Conservation (phyloP, 768 basidiomycete genomes). For the Psilocybe cyanescens region DNA sequence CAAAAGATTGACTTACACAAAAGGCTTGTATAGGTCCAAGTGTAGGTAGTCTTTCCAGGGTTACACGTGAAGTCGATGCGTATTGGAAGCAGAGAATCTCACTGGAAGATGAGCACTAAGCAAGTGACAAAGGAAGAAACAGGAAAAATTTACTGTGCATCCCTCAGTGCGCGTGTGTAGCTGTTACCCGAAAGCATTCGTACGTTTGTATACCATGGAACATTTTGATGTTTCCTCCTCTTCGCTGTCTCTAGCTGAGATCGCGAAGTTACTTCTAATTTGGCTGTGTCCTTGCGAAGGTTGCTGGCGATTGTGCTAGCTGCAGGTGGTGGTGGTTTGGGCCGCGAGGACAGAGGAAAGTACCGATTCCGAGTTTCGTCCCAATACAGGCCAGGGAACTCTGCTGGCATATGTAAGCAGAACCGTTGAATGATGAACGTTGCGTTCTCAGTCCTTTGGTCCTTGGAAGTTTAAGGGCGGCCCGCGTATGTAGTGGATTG, state of each 20-base stretch:
- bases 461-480: too few species aligned
- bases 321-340: slow-evolving; percentile 22
- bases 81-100: slow-evolving; percentile 44
- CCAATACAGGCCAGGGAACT: slow-evolving; percentile 62
- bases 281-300: neutral
- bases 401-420: slow-evolving; percentile 41
- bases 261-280: neutral
- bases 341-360: slow-evolving; percentile 53
- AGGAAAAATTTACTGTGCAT: slow-evolving; percentile 18
- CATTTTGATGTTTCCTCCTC: slow-evolving; percentile 4
- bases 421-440: neutral
- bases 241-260: neutral
- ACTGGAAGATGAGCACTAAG: slow-evolving; percentile 28
- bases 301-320: slow-evolving; percentile 13
- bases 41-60: slow-evolving; percentile 32
- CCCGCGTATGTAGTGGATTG: too few species aligned
- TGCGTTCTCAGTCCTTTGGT: too few species aligned
- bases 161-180: slow-evolving; percentile 9
- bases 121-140: neutral
- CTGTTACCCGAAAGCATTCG: slow-evolving; percentile 10
- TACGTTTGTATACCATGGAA: slow-evolving; percentile 19
- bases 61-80: slow-evolving; percentile 36
- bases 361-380: slow-evolving; percentile 56
- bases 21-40: slow-evolving; percentile 49
- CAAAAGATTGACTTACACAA: slow-evolving; percentile 36